These are phyloP conservation scores for Tylopilus felleus DNA, from an alignment of 768 basidiomycete genomes.

Conservation along the genomic window DNA sequence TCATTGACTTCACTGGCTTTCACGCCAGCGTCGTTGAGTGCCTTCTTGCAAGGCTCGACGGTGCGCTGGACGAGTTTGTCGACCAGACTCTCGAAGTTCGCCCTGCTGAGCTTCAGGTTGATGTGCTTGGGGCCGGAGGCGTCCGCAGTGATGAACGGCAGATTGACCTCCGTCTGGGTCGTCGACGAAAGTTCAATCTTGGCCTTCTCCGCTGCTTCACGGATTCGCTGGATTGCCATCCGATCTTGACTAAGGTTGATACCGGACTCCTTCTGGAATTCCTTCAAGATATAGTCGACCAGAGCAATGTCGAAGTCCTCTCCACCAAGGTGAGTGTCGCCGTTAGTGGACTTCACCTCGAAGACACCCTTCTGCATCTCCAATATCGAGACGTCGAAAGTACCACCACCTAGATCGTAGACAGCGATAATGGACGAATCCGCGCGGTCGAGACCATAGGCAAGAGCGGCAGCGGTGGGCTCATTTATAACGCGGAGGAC, in stretches of 20 bases:
- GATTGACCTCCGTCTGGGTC: conserved; percentile 92
- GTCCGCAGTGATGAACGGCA: conserved; percentile 98
- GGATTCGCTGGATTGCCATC: conserved; percentile 98
- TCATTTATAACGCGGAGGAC: conserved; percentile 99
- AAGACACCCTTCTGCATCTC: conserved; percentile 99
- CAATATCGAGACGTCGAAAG: conserved; percentile 98
- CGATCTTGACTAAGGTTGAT: conserved; percentile 79
- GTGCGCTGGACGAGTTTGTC: conserved; percentile 81
- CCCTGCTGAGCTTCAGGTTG: conserved; percentile 84
- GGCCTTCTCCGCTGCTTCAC: conserved; percentile 99
- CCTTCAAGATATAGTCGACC: conserved; percentile 77
- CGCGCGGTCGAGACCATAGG: conserved; percentile 88
- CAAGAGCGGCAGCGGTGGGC: conserved; percentile 96
- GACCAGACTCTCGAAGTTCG: conserved; percentile 88
- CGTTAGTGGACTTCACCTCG: conserved; percentile 99
- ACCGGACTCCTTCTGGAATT: conserved; percentile 94
- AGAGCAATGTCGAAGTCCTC: conserved; percentile 96
- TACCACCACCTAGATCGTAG: conserved; percentile 97
- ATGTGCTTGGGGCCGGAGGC: conserved; percentile 96
- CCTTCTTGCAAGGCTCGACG: conserved; percentile 96
- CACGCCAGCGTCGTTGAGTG: conserved; percentile 87
- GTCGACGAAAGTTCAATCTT: conserved; percentile 98
- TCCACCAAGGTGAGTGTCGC: conserved; percentile 95
- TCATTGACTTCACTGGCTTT: conserved; percentile 93
- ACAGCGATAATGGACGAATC: conserved; percentile 91